Conservation (phyloP, 78 protist species). For the Dictyostelium purpureum region DNA sequence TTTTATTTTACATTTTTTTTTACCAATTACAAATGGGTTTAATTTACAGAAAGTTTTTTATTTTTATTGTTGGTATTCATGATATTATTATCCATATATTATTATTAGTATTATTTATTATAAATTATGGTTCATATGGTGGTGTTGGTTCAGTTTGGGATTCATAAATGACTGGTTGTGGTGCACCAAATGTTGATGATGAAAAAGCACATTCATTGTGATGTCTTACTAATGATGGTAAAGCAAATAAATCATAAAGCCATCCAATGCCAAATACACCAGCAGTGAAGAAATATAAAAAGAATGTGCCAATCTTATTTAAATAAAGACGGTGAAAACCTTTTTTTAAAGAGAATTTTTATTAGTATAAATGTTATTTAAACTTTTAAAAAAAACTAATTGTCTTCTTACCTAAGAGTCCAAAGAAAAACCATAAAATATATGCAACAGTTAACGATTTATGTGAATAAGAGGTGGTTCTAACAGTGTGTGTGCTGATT, state of each 20-base stretch:
- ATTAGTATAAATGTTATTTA: neutral
- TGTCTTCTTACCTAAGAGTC: slow-evolving; percentile 10
- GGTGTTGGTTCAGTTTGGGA: no score
- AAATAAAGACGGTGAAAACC: neutral
- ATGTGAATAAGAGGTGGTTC: neutral
- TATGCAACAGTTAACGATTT: neutral
- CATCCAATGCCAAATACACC: slow-evolving; percentile 37
- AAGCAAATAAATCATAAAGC: slow-evolving; percentile 14
- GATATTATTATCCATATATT: no score
- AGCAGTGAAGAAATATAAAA: slow-evolving; percentile 19
- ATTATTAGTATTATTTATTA: no score
- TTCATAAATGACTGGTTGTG: no score
- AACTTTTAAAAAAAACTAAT: neutral
- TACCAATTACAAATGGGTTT: no score
- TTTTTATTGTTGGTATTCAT: no score
- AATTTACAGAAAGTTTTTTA: no score
- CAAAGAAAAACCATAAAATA: slow-evolving; percentile 40
- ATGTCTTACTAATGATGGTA: neutral
- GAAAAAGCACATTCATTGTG: neutral
- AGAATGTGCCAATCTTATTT: neutral
- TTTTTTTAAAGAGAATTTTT: neutral
- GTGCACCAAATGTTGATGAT: neutral
- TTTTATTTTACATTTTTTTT: no score
- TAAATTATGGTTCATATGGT: no score
- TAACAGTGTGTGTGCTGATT: no score